Percentiles rank a stretch among this genome's conserved stretches.
These are phyloP conservation scores for Coniochaeta sp. DNA, from an alignment of 2,329 filamentous ascomycete species.

Conservation along the genomic window DNA sequence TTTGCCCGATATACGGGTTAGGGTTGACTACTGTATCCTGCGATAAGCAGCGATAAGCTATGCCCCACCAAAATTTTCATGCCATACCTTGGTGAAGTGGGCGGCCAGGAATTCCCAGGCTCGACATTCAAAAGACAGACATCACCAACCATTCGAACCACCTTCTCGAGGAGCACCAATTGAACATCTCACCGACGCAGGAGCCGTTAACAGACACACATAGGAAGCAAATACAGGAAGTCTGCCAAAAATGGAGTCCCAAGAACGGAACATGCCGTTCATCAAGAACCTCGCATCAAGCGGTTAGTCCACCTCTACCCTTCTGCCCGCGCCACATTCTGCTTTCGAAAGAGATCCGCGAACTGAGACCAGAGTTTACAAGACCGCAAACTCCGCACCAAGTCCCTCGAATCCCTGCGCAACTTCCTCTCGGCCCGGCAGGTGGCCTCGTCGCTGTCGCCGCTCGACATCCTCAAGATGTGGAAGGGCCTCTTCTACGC, in stretches of 20 bases:
- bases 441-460: conserved; percentile 44
- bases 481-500: conserved; percentile 95
- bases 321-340: not conserved
- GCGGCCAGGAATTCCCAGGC: not conserved
- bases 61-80: conserved; percentile 1
- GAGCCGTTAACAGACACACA: not conserved
- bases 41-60: not conserved
- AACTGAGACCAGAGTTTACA: too few species aligned
- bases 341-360: too few species aligned
- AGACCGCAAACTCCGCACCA: conserved; percentile 74
- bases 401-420: conserved; percentile 68
- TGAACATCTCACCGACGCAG: not conserved
- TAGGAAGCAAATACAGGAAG: not conserved
- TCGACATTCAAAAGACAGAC: not conserved
- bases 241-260: conserved; percentile 26
- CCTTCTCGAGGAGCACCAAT: not conserved
- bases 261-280: conserved; percentile 57
- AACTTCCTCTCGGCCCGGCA: conserved; percentile 63
- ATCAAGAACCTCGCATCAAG: conserved; percentile 79
- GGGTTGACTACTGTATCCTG: not conserved
- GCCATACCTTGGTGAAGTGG: not conserved
- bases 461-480: conserved; percentile 73
- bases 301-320: conserved; percentile 46
- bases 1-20: not conserved
- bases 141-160: not conserved